phyloP scores from a whole-genome alignment of 345 rosid species.

The Garcia nutans region DNA sequence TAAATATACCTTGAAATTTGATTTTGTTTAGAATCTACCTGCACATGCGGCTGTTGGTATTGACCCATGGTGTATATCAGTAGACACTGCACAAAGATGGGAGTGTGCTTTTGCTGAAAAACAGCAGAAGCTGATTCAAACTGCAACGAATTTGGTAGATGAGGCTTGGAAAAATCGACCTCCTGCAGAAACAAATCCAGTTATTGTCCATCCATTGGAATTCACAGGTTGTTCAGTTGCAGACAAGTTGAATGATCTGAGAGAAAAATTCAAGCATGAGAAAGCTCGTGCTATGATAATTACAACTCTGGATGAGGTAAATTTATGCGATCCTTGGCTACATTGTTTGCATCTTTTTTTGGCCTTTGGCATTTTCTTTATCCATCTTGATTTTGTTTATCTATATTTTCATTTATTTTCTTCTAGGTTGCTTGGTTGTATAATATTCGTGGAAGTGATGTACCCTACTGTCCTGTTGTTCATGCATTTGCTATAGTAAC shows the following conservation, averaged over 20 bases:
- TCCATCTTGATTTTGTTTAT: neutral
- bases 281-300: conserved; percentile 63
- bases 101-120: conserved; percentile 54
- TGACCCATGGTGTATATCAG: conserved; percentile 86
- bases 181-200: conserved; percentile 53
- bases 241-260: conserved; percentile 61
- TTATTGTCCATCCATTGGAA: conserved; percentile 63
- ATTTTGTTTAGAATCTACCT: conserved; percentile 61
- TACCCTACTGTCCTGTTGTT: conserved; percentile 85
- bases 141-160: conserved; percentile 74
- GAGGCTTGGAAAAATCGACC: conserved; percentile 82
- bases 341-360: conserved; percentile 1
- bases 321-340: conserved; percentile 9
- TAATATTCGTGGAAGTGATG: conserved; percentile 91
- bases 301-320: conserved; percentile 87
- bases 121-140: conserved; percentile 66
- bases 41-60: conserved; percentile 67
- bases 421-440: conserved; percentile 94
- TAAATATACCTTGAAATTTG: conserved; percentile 8
- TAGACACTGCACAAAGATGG: conserved; percentile 86
- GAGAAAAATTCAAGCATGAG: conserved; percentile 55
- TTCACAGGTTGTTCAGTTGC: conserved; percentile 65
- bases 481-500: conserved; percentile 92
- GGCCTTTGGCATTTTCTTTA: neutral
- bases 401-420: conserved; percentile 5